These are phyloP conservation scores for Funneliformis caledonium DNA, from an alignment of 371 early-diverging fungal species.

Conservation along the genomic window DNA sequence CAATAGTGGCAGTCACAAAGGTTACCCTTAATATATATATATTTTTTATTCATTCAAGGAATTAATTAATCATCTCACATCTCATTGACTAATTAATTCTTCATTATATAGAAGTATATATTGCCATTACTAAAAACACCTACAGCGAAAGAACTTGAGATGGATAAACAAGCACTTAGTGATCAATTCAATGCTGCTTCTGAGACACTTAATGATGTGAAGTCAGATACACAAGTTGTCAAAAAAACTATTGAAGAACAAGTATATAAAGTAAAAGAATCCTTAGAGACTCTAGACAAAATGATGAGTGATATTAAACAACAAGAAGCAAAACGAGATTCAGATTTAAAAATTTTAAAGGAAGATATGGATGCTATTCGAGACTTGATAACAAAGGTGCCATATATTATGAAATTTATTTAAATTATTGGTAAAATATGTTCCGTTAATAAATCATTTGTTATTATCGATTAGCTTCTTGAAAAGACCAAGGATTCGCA, in stretches of 20 bases:
- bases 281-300: slow-evolving; percentile 68
- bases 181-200: slow-evolving; percentile 76
- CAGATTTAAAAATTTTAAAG: slow-evolving; percentile 73
- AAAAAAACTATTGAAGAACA: slow-evolving; percentile 69
- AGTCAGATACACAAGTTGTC: slow-evolving; percentile 59
- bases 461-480: slow-evolving; percentile 56
- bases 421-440: background rate
- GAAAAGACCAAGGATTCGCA: slow-evolving; percentile 78
- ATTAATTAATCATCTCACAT: slow-evolving; percentile 37
- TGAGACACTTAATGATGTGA: slow-evolving; percentile 73
- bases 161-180: slow-evolving; percentile 75
- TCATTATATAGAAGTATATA: slow-evolving; percentile 61
- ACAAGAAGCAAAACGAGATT: slow-evolving; percentile 71
- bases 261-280: slow-evolving; percentile 73
- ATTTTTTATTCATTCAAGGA: slow-evolving; percentile 1
- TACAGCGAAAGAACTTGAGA: slow-evolving; percentile 65
- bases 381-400: slow-evolving; percentile 78
- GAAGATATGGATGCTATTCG: slow-evolving; percentile 80
- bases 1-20: slow-evolving; percentile 78
- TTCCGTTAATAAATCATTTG: background rate
- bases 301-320: slow-evolving; percentile 72
- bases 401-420: background rate
- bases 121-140: slow-evolving; percentile 74
- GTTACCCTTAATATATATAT: slow-evolving; percentile 48
- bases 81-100: slow-evolving; percentile 2